These are phyloP conservation scores for Emergomyces africanus DNA, from an alignment of 2,329 filamentous ascomycete species.

Conservation along the genomic window DNA sequence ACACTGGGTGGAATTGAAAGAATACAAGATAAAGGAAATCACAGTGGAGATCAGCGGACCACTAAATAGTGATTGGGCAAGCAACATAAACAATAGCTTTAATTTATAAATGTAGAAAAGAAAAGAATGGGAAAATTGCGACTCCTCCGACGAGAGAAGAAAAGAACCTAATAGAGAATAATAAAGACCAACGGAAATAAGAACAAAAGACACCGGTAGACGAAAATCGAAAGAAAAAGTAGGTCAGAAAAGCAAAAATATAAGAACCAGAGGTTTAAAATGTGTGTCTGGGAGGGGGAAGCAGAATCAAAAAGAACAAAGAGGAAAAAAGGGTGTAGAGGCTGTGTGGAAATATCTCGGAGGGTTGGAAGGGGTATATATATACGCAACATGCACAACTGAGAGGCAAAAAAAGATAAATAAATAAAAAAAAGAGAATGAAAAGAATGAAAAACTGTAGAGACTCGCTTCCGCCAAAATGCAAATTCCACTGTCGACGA, in stretches of 20 bases:
- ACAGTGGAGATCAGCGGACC: not conserved
- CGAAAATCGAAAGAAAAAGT: not conserved
- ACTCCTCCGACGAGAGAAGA: not conserved
- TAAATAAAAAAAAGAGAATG: not conserved
- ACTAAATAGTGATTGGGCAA: not conserved
- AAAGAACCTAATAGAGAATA: not conserved
- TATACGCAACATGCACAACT: not conserved
- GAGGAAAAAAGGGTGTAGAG: not conserved
- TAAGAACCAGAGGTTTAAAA: not conserved
- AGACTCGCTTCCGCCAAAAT: not conserved
- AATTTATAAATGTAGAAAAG: not conserved
- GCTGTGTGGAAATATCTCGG: not conserved
- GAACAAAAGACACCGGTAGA: slow-evolving; percentile 1
- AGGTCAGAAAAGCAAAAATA: slow-evolving; percentile 1
- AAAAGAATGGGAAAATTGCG: not conserved
- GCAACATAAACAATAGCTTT: too few species aligned
- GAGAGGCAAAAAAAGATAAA: not conserved
- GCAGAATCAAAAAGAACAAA: not conserved
- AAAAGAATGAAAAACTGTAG: too few species aligned
- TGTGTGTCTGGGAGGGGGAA: not conserved
- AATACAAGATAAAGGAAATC: not conserved
- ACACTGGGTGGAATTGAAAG: not conserved
- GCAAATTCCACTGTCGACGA: slow-evolving; percentile 1
- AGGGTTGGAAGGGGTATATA: not conserved
- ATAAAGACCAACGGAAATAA: not conserved